Base-by-base conservation (phyloP, 805 yeast genomes). In the Metschnikowia hibisci region DNA sequence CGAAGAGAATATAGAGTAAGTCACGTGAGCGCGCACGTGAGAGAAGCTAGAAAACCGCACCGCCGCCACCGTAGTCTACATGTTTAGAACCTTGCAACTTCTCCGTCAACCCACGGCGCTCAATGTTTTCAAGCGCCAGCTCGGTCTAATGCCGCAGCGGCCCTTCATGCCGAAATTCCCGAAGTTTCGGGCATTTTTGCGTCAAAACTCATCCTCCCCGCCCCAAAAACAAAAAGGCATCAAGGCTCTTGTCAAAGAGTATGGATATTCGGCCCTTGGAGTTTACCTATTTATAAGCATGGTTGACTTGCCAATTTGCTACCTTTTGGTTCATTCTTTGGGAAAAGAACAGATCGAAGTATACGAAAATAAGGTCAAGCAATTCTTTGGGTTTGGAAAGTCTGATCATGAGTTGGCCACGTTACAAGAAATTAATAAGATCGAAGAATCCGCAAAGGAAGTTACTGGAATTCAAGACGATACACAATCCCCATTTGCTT, bases 191-290 rank as follows among this genome's bases (percentile, higher is more conserved):
- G 22, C n/a, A 10, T 41, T 31, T 34, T 34, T 13, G 29, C 18
- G 32, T 30, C 36, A 11, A 36, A 44, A 22, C 29, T 38, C 42
- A 26, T 37, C 37, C 31, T 32, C 45, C 16, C 34, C 4, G 30
- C 26, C 9, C 31, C 46, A n/a, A 42, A 41, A 47, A 66, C 70
- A 73, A 14, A 61, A 66, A 1, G 81, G 81, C 11, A 62, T 78
- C 28, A 87, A 80, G 61, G 82, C 77, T 9, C 70, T 93, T 49
- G 75, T 86, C 56, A 82, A 85, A 58, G 84, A 86, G 58, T 93
- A 93, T 62, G 99, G 99, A 0, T 88, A 84, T 69, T 79, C 95
- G 13, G 97, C 96, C 0, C 66, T 91, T 11, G 96, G 88, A 11
- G 87, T 91, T 0, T 93, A 93, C 58, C 54, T 88, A 15, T 83